These are phyloP conservation scores for Rhodotorula mucilaginosa DNA, from an alignment of 1,284 basidiomycete species.

Conservation along the genomic window DNA sequence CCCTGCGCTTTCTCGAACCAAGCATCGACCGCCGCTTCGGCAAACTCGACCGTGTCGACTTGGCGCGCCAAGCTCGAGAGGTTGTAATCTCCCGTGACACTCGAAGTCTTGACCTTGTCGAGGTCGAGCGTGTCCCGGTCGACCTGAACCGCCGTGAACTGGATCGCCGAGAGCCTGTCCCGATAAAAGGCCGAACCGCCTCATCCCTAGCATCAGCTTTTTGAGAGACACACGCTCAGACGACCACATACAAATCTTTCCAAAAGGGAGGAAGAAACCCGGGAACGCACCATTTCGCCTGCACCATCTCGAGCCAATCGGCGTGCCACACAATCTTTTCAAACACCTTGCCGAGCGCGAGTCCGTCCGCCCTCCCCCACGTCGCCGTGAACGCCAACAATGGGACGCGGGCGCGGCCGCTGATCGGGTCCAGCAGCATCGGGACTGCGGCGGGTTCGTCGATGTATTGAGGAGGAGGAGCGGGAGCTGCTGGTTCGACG, in stretches of 20 bases:
- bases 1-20: conserved; percentile 78
- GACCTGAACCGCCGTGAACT: conserved; percentile 75
- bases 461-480: background rate
- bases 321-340: conserved; percentile 90
- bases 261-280: too few species aligned
- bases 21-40: conserved; percentile 69
- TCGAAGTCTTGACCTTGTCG: conserved; percentile 63
- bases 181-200: too few species aligned
- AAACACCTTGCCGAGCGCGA: conserved; percentile 84
- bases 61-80: conserved; percentile 69
- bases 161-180: conserved; percentile 74
- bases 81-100: conserved; percentile 73
- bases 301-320: conserved; percentile 91
- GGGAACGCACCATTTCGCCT: conserved; percentile 70
- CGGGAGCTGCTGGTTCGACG: background rate
- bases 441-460: conserved; percentile 42
- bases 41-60: conserved; percentile 73
- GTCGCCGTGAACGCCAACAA: conserved; percentile 95
- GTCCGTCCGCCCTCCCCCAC: conserved; percentile 85
- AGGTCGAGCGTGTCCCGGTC: conserved; percentile 59
- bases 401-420: conserved; percentile 57
- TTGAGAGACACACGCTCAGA: background rate
- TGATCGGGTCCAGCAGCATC: conserved; percentile 2
- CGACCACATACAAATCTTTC: too few species aligned
- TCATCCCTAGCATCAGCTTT: too few species aligned